Conservation (phyloP, 495 filamentous ascomycete genomes). For the Tuber umbilicatum region DNA sequence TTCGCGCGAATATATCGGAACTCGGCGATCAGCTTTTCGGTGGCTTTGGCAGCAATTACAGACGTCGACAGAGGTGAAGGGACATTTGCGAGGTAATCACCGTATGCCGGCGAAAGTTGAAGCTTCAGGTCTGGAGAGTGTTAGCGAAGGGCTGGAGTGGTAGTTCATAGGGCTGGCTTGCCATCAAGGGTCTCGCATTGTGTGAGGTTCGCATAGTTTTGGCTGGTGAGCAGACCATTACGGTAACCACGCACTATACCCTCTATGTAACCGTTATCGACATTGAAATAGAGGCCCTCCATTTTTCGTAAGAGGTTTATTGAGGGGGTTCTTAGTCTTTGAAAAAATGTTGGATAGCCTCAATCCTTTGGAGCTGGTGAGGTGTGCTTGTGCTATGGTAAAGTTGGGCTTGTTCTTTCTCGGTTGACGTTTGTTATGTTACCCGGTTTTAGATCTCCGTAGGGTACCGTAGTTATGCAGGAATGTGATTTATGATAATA, state of each 20-base stretch:
- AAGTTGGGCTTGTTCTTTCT: slow-evolving; percentile 1
- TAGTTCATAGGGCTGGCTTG: slow-evolving; percentile 44
- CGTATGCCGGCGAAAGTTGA: slow-evolving; percentile 91
- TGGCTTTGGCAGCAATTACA: slow-evolving; percentile 85
- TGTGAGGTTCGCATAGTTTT: slow-evolving; percentile 91
- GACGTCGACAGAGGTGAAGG: slow-evolving; percentile 97
- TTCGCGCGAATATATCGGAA: slow-evolving; percentile 94
- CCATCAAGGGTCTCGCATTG: slow-evolving; percentile 99
- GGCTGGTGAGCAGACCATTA: slow-evolving; percentile 80
- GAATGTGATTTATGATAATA: too few species aligned
- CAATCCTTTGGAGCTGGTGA: neutral
- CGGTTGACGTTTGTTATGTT: neutral
- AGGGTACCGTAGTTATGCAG: too few species aligned
- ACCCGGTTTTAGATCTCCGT: neutral
- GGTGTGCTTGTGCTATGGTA: neutral
- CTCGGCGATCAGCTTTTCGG: slow-evolving; percentile 94
- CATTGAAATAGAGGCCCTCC: slow-evolving; percentile 96
- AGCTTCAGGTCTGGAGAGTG: slow-evolving; percentile 76
- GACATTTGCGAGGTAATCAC: slow-evolving; percentile 90
- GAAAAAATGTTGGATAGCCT: neutral
- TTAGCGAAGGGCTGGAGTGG: slow-evolving; percentile 1
- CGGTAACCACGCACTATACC: slow-evolving; percentile 95
- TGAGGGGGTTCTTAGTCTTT: slow-evolving; percentile 17
- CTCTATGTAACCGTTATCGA: slow-evolving; percentile 94
- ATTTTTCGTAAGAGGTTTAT: slow-evolving; percentile 46